Percentiles rank a stretch among this genome's conserved stretches.
Evolutionary conservation across 1,139 yeast species (phyloP).

Genomic region (Fermentozyma sake): DNA sequence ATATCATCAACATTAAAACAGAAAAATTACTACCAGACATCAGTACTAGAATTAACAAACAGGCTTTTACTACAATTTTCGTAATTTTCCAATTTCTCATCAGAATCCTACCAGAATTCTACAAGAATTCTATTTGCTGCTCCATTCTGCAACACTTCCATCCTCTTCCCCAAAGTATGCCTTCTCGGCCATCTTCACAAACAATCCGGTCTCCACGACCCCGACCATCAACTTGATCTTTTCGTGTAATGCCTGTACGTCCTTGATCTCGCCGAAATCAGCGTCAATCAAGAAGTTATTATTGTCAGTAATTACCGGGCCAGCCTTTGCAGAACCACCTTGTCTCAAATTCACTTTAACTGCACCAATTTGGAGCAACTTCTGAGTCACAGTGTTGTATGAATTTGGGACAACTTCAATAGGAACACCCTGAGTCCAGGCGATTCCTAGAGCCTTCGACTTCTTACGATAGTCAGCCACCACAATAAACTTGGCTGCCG

Average conservation of each 20-base stretch:
- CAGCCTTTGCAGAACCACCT: conserved; percentile 92
- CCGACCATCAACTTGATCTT: conserved; percentile 78
- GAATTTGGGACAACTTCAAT: conserved; percentile 93
- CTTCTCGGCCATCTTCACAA: conserved; percentile 63
- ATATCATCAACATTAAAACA: too few relatives aligned
- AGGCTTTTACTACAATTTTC: too few relatives aligned
- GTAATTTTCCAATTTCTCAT: too few relatives aligned
- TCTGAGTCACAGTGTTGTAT: conserved; percentile 67
- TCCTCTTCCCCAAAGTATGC: conserved; percentile 86
- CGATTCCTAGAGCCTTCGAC: conserved; percentile 64
- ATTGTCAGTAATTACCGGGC: conserved; percentile 97
- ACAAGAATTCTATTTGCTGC: too few relatives aligned
- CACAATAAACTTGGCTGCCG: conserved; percentile 71
- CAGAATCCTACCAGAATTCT: too few relatives aligned
- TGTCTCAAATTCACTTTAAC: conserved; percentile 63
- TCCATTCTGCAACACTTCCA: conserved; percentile 52
- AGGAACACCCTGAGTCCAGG: conserved; percentile 91
- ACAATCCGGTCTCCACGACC: conserved; percentile 95
- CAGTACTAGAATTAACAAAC: too few relatives aligned
- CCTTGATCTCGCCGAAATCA: conserved; percentile 74
- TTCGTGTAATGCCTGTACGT: conserved; percentile 56
- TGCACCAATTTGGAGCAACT: conserved; percentile 66
- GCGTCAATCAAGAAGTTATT: conserved; percentile 92
- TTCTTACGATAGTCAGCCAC: conserved; percentile 92
- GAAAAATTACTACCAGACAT: too few relatives aligned